phyloP scores from a whole-genome alignment of 768 basidiomycete genomes.

The Scleroderma bovista region DNA sequence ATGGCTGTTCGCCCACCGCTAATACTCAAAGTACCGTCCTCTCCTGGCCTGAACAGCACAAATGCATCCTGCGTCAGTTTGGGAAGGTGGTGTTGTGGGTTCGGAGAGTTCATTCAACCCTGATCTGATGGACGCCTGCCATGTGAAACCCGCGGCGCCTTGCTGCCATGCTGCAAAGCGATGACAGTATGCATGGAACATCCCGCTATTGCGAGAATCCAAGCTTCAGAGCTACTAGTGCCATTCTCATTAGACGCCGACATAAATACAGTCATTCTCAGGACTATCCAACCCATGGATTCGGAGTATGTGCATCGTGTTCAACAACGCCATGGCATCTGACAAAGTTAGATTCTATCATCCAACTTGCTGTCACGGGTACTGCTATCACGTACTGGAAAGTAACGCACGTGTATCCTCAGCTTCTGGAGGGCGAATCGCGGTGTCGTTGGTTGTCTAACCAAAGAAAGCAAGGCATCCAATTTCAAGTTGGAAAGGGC shows the following conservation, averaged over 20 bases:
- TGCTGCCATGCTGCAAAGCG: slow-evolving; percentile 1
- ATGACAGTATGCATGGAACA: slow-evolving; percentile 1
- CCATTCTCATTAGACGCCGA: neutral
- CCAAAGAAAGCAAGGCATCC: too few species aligned
- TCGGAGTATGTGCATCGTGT: too few species aligned
- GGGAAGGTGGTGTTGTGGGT: neutral
- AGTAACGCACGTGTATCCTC: too few species aligned
- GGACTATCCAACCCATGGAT: too few species aligned
- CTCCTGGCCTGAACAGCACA: slow-evolving; percentile 2
- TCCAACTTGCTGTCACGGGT: slow-evolving; percentile 4
- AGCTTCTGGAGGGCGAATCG: too few species aligned
- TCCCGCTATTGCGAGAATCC: neutral
- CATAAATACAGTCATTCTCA: too few species aligned
- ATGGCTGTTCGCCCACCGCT: neutral
- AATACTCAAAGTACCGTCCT: neutral
- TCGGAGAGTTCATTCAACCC: slow-evolving; percentile 5
- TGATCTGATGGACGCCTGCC: slow-evolving; percentile 12
- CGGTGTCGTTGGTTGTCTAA: too few species aligned
- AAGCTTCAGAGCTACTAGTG: neutral
- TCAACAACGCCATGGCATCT: too few species aligned
- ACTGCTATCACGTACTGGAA: neutral
- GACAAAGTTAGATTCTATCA: too few species aligned
- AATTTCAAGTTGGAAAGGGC: too few species aligned
- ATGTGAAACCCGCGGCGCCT: slow-evolving; percentile 19
- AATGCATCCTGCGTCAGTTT: neutral